These are phyloP conservation scores for Paxillus rubicundulus DNA, from an alignment of 768 basidiomycete species.

Conservation along the genomic window DNA sequence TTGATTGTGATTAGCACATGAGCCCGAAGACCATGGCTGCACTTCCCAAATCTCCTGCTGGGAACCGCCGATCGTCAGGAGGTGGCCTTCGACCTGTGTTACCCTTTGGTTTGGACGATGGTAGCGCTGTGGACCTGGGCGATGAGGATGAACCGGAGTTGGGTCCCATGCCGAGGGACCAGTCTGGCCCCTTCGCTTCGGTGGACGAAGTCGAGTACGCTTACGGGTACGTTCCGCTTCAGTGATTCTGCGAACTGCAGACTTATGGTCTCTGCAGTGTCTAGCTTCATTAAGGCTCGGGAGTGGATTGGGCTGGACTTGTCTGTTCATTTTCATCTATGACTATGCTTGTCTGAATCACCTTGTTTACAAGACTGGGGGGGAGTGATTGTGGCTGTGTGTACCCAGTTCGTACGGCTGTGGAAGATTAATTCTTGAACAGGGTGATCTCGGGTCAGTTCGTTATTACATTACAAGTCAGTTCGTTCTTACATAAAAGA, in stretches of 20 bases:
- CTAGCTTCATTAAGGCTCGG: constrained; percentile 2
- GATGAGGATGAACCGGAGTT: constrained; percentile 72
- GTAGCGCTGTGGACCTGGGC: constrained; percentile 66
- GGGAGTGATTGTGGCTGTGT: too few species aligned
- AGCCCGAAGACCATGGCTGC: constrained; percentile 94
- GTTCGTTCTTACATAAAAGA: too few species aligned
- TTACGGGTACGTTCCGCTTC: constrained; percentile 59
- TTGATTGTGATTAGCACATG: constrained; percentile 65
- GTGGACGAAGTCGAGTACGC: constrained; percentile 91
- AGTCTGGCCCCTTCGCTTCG: constrained; percentile 68
- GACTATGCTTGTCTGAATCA: neutral
- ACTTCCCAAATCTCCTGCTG: constrained; percentile 86
- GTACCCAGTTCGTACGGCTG: too few species aligned
- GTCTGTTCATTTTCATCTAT: neutral
- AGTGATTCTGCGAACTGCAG: neutral
- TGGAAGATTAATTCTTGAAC: too few species aligned
- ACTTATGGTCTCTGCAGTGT: constrained; percentile 23
- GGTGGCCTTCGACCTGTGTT: constrained; percentile 80
- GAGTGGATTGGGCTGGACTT: neutral
- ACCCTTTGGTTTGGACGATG: constrained; percentile 74
- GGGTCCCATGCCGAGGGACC: constrained; percentile 75
- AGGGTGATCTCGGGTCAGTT: too few species aligned
- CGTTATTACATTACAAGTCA: too few species aligned
- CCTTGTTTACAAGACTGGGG: too few species aligned
- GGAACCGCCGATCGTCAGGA: constrained; percentile 77